A percentile compares a stretch with the other conserved stretches of the same genome.
Conservation (phyloP, 23 red algal genomes). For the Gracilaria caudata region DNA sequence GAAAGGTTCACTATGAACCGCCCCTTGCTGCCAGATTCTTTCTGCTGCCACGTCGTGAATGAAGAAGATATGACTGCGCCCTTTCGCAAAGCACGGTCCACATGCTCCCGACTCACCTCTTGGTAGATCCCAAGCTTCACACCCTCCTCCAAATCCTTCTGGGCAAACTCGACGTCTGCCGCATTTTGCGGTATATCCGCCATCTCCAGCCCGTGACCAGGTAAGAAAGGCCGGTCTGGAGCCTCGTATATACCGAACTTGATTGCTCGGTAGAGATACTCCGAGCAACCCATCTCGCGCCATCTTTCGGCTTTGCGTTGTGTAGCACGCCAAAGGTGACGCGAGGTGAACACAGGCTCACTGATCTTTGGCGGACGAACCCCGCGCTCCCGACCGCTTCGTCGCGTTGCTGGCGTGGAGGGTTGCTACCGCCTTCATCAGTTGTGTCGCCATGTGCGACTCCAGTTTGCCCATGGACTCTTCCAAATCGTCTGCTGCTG, state of each 20-base stretch:
- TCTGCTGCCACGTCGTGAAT: slow-evolving; percentile 7
- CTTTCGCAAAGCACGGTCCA: neutral
- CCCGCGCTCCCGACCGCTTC: neutral
- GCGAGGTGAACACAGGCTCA: neutral
- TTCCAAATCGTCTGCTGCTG: neutral
- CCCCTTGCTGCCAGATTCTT: neutral
- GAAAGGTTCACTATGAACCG: slow-evolving; percentile 20
- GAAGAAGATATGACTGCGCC: neutral
- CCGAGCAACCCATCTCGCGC: slow-evolving; percentile 6
- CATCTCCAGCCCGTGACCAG: neutral
- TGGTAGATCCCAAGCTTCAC: neutral
- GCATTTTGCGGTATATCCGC: neutral
- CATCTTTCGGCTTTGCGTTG: neutral
- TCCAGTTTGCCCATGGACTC: neutral
- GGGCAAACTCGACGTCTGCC: neutral
- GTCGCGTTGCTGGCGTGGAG: slow-evolving; percentile 7
- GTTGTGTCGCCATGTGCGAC: neutral
- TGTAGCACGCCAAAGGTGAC: neutral
- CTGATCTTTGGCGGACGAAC: neutral
- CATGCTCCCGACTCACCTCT: neutral
- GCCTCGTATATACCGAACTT: neutral
- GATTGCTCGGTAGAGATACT: slow-evolving; percentile 1
- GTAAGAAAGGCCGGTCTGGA: neutral
- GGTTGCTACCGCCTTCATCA: slow-evolving; percentile 8
- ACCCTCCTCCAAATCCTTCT: neutral